A percentile compares a stretch with the other conserved stretches of the same genome.
phyloP scores from a whole-genome alignment of 2,329 filamentous ascomycete species.

The Orbilia oligospora region DNA sequence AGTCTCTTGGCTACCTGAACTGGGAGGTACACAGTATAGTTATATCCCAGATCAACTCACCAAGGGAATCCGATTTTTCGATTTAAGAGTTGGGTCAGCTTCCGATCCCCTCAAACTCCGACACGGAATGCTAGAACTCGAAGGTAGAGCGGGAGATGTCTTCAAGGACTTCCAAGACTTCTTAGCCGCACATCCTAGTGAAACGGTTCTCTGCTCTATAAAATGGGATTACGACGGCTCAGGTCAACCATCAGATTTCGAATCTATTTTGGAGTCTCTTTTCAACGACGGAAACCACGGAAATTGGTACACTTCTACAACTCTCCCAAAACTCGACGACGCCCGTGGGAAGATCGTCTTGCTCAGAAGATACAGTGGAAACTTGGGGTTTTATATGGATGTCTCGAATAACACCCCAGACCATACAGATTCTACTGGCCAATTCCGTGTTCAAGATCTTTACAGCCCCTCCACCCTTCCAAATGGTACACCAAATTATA shows the following conservation, averaged over 20 bases:
- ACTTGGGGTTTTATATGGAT: constrained; percentile 25
- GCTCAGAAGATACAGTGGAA: constrained; percentile 22
- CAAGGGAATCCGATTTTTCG: constrained; percentile 41
- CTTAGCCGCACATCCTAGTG: constrained; percentile 8
- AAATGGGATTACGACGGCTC: constrained; percentile 40
- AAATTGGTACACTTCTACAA: constrained; percentile 22
- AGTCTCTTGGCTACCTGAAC: constrained; percentile 28
- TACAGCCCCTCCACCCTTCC: constrained; percentile 17
- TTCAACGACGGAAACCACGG: constrained; percentile 20
- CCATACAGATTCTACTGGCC: not conserved
- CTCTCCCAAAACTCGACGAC: constrained; percentile 18
- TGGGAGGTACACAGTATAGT: constrained; percentile 29
- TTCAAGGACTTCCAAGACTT: constrained; percentile 27
- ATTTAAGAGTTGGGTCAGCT: constrained; percentile 20
- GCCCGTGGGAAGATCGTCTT: constrained; percentile 38
- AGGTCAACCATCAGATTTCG: constrained; percentile 27
- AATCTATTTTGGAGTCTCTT: constrained; percentile 5
- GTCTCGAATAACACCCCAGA: constrained; percentile 26
- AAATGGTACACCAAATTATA: constrained; percentile 18
- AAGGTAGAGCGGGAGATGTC: constrained; percentile 15
- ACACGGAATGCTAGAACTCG: constrained; percentile 29
- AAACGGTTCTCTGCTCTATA: constrained; percentile 36
- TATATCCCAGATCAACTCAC: constrained; percentile 21
- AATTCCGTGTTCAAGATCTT: constrained; percentile 36
- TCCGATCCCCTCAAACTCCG: constrained; percentile 30